phyloP scores from a whole-genome alignment of 176 grass and related monocot species.

The Aegilops umbellulata region DNA sequence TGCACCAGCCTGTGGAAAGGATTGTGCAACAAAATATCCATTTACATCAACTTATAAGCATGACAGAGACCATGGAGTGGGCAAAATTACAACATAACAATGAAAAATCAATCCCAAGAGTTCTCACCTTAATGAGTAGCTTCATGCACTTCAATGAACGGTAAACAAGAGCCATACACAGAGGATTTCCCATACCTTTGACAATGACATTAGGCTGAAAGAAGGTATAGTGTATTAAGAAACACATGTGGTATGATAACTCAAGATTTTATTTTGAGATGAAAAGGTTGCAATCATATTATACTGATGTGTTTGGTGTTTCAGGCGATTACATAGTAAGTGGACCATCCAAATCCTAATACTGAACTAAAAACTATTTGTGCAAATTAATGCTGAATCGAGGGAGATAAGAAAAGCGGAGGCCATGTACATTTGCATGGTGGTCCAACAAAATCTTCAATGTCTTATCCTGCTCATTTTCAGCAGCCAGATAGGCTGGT shows the following conservation, averaged over 20 bases:
- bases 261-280: background rate
- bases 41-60: background rate
- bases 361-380: background rate
- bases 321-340: background rate
- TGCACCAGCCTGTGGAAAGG: slow-evolving; percentile 41
- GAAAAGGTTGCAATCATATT: background rate
- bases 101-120: background rate
- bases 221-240: background rate
- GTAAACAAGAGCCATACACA: slow-evolving; percentile 10
- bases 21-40: slow-evolving; percentile 11
- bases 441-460: slow-evolving; percentile 39
- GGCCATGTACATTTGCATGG: slow-evolving; percentile 25
- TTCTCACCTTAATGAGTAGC: slow-evolving; percentile 42
- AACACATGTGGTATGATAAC: background rate
- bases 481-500: background rate
- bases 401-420: background rate
- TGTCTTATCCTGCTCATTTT: slow-evolving; percentile 22
- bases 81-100: background rate
- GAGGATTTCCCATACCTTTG: background rate
- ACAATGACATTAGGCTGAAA: slow-evolving; percentile 37
- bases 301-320: background rate
- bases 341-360: background rate
- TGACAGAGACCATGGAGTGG: background rate
- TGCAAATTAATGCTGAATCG: background rate
- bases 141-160: slow-evolving; percentile 44